These are phyloP conservation scores for Obelidium mucronatum DNA, from an alignment of 192 early-diverging fungal species.

Conservation along the genomic window DNA sequence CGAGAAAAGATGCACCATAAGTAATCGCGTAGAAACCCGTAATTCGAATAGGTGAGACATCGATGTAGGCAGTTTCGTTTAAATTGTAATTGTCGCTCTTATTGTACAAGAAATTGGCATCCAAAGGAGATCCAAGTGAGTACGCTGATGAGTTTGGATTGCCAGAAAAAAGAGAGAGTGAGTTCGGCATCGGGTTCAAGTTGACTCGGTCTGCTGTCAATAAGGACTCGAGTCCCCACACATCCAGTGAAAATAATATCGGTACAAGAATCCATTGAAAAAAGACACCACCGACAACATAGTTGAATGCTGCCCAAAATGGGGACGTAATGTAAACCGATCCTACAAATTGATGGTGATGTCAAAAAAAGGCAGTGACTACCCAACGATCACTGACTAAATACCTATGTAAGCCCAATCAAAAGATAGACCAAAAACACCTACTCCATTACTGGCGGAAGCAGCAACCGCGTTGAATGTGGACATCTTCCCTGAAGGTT, in stretches of 20 bases:
- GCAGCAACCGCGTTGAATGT: slow-evolving; percentile 23
- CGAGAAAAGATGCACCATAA: slow-evolving; percentile 48
- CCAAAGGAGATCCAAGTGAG: neutral
- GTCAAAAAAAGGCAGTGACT: no score
- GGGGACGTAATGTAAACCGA: neutral
- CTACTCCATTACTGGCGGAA: slow-evolving; percentile 17
- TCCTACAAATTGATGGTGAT: no score
- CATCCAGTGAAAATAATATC: slow-evolving; percentile 36
- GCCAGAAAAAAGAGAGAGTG: slow-evolving; percentile 16
- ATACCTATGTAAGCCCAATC: slow-evolving; percentile 10
- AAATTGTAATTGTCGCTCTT: slow-evolving; percentile 3
- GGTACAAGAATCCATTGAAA: slow-evolving; percentile 39
- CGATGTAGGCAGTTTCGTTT: slow-evolving; percentile 33
- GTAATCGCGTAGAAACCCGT: slow-evolving; percentile 35
- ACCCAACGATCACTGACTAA: no score
- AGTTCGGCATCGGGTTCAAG: neutral
- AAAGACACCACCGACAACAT: neutral
- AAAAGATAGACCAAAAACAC: slow-evolving; percentile 9
- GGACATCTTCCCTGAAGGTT: neutral
- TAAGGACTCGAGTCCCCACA: slow-evolving; percentile 33
- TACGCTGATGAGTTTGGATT: slow-evolving; percentile 30
- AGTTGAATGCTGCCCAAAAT: neutral
- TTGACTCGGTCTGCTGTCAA: neutral
- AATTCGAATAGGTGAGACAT: slow-evolving; percentile 20
- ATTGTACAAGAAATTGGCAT: neutral